Evolutionary conservation across 108 stramenopile genomes (phyloP), one percentile per base, ranked within the genome.

Genomic region (Cyclotella distinguenda): DNA sequence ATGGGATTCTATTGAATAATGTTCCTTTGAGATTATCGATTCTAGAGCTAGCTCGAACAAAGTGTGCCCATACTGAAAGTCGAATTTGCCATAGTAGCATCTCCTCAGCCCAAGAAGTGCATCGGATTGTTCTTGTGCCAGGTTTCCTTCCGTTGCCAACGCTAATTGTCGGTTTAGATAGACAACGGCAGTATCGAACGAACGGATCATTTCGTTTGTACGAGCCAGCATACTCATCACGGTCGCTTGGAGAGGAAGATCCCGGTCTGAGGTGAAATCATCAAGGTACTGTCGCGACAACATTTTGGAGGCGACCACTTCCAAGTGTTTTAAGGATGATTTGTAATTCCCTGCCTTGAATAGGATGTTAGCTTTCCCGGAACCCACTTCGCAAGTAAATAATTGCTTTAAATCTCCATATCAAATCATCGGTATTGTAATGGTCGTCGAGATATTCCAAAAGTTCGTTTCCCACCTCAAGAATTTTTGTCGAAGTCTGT

Each of bases 1-100:
- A 13, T 60, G 30, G 15, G n/a, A 35, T 33, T 76, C 53, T 12
- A 35, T 38, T 56, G 57, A 48, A 45, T 18, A 22, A 48, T 77
- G 70, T 8, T 55, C 64, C 49, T 33, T 64, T 25, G 64, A 70
- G 22, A 43, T 22, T 30, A 38, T 53, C 5, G 66, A 15, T 6
- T 60, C 35, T 22, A 75, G 40, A 44, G 70, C 63, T 33, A 43
- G 27, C 32, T 77, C 35, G 47, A 77, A 71, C 32, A 72, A 57
- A 11, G 26, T 38, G 12, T 56, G 38, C 11, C 62, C 60, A 33
- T 78, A 60, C 5, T 64, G 21, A 46, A 61, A 74, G 11, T 82
- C 77, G 9, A 30, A 67, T 27, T 78, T 78, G 13, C 23, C 66
- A 46, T 68, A 45, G 60, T 77, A 77, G 22, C 66, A 77, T 28